These are phyloP conservation scores for Cladosporium oxysporum DNA, from an alignment of 2,329 filamentous ascomycete species.

Conservation along the genomic window DNA sequence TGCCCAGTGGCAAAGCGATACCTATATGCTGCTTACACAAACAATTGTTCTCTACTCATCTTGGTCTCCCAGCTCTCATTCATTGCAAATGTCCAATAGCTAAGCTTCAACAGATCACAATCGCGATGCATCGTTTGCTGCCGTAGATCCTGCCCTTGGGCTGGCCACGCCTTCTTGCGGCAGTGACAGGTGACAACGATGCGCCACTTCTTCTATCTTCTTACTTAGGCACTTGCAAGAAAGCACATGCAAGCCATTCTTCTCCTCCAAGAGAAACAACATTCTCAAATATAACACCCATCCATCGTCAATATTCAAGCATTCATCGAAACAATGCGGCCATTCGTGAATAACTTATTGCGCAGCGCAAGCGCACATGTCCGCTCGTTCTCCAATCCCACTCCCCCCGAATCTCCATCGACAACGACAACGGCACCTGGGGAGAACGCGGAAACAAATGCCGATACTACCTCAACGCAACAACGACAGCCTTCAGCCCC, in stretches of 20 bases:
- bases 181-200: background rate
- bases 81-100: background rate
- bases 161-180: background rate
- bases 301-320: background rate
- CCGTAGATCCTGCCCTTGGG: background rate
- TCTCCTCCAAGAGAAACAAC: too few relatives aligned
- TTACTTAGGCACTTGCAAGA: background rate
- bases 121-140: background rate
- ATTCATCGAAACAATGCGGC: background rate
- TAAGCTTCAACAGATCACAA: background rate
- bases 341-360: background rate
- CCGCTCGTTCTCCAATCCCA: background rate
- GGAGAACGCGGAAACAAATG: background rate
- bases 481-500: background rate
- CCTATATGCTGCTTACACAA: background rate
- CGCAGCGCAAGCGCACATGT: background rate
- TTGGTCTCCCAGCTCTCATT: background rate
- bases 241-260: too few relatives aligned
- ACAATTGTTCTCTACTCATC: background rate
- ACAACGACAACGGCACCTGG: background rate
- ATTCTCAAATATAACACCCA: background rate
- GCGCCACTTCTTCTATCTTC: background rate
- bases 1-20: constrained; percentile 2
- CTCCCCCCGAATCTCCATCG: background rate
- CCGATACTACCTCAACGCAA: background rate